phyloP scores from a whole-genome alignment of 1,284 basidiomycete species.

The Moesziomyces sp. region DNA sequence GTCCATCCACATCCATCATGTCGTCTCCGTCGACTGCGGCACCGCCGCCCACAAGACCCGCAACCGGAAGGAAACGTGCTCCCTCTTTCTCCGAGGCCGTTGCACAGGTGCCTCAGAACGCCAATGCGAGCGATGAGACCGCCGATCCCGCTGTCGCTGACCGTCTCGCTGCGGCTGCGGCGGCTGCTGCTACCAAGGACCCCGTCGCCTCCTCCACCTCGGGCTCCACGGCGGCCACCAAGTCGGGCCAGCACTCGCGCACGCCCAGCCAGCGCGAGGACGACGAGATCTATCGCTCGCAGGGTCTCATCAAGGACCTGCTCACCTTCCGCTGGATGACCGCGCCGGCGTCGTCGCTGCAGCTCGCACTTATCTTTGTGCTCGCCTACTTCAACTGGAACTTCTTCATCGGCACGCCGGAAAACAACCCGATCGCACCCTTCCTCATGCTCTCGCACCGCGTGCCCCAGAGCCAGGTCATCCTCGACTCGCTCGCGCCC shows the following conservation, averaged over 20 bases:
- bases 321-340: slow-evolving; percentile 62
- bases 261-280: slow-evolving; percentile 11
- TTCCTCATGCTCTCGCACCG: slow-evolving; percentile 82
- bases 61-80: slow-evolving; percentile 32
- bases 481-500: slow-evolving; percentile 68
- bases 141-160: slow-evolving; percentile 42
- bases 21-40: slow-evolving; percentile 14
- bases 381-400: slow-evolving; percentile 80
- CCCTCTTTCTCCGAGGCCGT: slow-evolving; percentile 47
- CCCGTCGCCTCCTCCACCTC: slow-evolving; percentile 27
- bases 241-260: slow-evolving; percentile 11
- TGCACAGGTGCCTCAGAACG: slow-evolving; percentile 42
- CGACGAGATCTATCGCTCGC: slow-evolving; percentile 41
- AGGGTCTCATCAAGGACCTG: slow-evolving; percentile 47
- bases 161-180: slow-evolving; percentile 30
- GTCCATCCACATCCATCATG: slow-evolving; percentile 8
- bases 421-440: slow-evolving; percentile 79
- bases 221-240: slow-evolving; percentile 1
- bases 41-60: slow-evolving; percentile 40
- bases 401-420: slow-evolving; percentile 70
- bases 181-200: slow-evolving; percentile 11
- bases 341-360: slow-evolving; percentile 52
- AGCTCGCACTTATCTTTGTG: slow-evolving; percentile 77
- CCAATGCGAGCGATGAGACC: slow-evolving; percentile 44
- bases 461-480: slow-evolving; percentile 70